Conservation (phyloP, 768 basidiomycete genomes). For the Pholiota molesta region DNA sequence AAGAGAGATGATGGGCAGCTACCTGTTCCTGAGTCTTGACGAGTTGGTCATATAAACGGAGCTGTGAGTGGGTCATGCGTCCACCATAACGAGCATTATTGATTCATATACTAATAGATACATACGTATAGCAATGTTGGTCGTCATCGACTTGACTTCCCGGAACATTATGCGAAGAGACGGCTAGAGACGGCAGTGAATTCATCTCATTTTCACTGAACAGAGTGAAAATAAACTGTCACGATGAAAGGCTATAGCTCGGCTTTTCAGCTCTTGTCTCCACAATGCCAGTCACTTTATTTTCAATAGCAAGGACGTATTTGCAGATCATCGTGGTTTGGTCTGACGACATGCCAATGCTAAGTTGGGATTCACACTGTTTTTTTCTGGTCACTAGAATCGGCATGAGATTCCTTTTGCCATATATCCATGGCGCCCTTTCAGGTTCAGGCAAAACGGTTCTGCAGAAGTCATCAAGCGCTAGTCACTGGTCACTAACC, state of each 20-base stretch:
- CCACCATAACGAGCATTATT: constrained; percentile 15
- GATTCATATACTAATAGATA: background rate
- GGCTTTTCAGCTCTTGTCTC: background rate
- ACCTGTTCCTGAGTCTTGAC: constrained; percentile 19
- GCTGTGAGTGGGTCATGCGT: constrained; percentile 20
- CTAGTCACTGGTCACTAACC: background rate
- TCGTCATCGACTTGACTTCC: constrained; percentile 15
- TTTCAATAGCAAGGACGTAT: background rate
- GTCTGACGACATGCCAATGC: background rate
- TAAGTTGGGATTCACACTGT: background rate
- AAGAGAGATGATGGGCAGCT: constrained; percentile 19
- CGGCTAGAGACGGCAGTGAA: constrained; percentile 12
- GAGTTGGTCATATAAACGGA: constrained; percentile 17
- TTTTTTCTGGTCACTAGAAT: background rate
- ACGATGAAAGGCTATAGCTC: constrained; percentile 1
- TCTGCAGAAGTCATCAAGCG: background rate
- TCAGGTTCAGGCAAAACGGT: constrained; percentile 5
- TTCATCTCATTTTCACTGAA: constrained; percentile 6
- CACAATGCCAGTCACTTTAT: background rate
- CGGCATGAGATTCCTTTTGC: background rate
- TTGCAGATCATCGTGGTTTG: constrained; percentile 5
- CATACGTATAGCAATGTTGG: constrained; percentile 11
- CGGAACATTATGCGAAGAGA: constrained; percentile 19
- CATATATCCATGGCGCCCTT: background rate
- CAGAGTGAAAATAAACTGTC: constrained; percentile 4